phyloP scores from a whole-genome alignment of 495 filamentous ascomycete species.

The Rhizodiscina lignyota region DNA sequence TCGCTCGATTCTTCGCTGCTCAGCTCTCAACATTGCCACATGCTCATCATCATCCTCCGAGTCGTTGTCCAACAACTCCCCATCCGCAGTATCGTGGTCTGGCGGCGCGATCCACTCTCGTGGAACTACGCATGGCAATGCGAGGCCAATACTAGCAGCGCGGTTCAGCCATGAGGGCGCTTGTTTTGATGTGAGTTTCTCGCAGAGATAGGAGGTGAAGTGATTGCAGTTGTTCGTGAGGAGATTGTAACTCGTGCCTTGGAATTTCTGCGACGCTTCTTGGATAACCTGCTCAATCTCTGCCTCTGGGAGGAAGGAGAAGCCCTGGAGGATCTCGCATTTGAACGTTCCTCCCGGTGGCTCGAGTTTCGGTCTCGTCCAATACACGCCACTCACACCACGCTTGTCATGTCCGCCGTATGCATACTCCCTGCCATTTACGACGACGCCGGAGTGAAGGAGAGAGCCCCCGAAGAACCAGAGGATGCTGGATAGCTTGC shows the following conservation, averaged over 20 bases:
- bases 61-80: conserved; percentile 45
- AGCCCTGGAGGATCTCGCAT: conserved; percentile 52
- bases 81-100: conserved; percentile 53
- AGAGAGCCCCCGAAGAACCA: conserved; percentile 59
- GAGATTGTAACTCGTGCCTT: conserved; percentile 56
- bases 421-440: conserved; percentile 60
- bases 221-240: conserved; percentile 72
- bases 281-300: conserved; percentile 53
- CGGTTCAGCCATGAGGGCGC: conserved; percentile 61
- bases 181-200: conserved; percentile 41
- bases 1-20: conserved; percentile 10
- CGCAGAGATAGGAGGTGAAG: conserved; percentile 54
- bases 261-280: conserved; percentile 47
- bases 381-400: conserved; percentile 60
- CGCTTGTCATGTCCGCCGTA: conserved; percentile 60
- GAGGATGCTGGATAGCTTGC: conserved; percentile 46
- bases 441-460: conserved; percentile 65
- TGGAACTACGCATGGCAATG: conserved; percentile 64
- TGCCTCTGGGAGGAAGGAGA: conserved; percentile 40
- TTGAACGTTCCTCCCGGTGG: conserved; percentile 61
- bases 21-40: conserved; percentile 32
- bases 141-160: conserved; percentile 60
- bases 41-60: conserved; percentile 33
- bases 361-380: conserved; percentile 44
- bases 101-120: conserved; percentile 62